Conservation (phyloP, 768 basidiomycete genomes). For the Lactarius hengduanensis region DNA sequence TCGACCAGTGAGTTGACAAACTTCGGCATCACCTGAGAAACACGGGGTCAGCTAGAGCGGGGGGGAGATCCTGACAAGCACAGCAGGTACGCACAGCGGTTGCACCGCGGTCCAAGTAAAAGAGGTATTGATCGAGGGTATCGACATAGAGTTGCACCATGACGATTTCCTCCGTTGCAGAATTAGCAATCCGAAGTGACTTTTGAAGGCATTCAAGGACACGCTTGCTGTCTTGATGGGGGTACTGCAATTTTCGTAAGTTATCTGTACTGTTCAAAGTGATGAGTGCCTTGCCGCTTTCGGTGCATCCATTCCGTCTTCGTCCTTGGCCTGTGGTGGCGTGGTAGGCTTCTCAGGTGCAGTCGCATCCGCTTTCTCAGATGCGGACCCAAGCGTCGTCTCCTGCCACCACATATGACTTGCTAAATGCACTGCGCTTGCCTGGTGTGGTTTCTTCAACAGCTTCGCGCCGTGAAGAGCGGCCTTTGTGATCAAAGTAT, state of each 20-base stretch:
- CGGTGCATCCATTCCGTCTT: slow-evolving; percentile 38
- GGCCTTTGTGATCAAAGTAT: slow-evolving; percentile 98
- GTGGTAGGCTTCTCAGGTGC: slow-evolving; percentile 35
- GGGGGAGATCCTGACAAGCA: neutral
- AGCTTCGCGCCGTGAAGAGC: slow-evolving; percentile 94
- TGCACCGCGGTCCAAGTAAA: slow-evolving; percentile 92
- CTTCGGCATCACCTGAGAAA: slow-evolving; percentile 81
- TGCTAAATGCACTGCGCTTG: slow-evolving; percentile 89
- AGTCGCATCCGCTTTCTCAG: slow-evolving; percentile 46
- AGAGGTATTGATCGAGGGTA: slow-evolving; percentile 93
- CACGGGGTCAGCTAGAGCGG: slow-evolving; percentile 2
- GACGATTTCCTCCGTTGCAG: slow-evolving; percentile 94
- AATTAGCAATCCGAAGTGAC: slow-evolving; percentile 92
- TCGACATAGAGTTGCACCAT: slow-evolving; percentile 96
- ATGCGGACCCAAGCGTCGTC: slow-evolving; percentile 39
- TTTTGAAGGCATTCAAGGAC: slow-evolving; percentile 98
- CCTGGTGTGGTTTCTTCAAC: slow-evolving; percentile 97
- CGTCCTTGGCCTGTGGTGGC: slow-evolving; percentile 40
- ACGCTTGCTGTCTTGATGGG: slow-evolving; percentile 93
- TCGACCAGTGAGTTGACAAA: slow-evolving; percentile 97
- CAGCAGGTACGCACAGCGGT: slow-evolving; percentile 65
- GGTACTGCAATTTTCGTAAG: slow-evolving; percentile 49
- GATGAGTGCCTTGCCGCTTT: slow-evolving; percentile 34
- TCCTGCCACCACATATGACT: slow-evolving; percentile 99
- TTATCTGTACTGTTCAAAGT: neutral